These are phyloP conservation scores for Biscogniauxia sp. DNA, from an alignment of 2,329 filamentous ascomycete genomes.

Conservation along the genomic window DNA sequence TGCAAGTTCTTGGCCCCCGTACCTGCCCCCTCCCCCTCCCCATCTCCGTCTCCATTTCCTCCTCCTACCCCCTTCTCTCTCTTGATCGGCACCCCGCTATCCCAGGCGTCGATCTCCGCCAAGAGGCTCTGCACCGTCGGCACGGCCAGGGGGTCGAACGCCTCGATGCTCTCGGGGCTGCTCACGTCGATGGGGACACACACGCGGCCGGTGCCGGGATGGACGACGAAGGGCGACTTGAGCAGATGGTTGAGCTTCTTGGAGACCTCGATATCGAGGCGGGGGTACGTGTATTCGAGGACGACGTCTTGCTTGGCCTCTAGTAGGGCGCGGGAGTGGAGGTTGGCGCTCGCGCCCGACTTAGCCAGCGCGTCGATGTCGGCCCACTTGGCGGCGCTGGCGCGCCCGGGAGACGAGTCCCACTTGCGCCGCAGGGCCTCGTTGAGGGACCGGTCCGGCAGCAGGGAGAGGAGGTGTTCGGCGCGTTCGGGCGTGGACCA, in stretches of 20 bases:
- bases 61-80: constrained; percentile 19
- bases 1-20: constrained; percentile 48
- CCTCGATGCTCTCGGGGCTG: constrained; percentile 53
- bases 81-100: constrained; percentile 27
- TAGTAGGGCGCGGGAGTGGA: constrained; percentile 71
- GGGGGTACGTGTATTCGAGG: constrained; percentile 95
- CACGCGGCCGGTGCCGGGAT: constrained; percentile 89
- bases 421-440: constrained; percentile 85
- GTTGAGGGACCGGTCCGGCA: constrained; percentile 76
- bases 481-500: constrained; percentile 70
- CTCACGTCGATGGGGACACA: constrained; percentile 89
- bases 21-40: constrained; percentile 22
- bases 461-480: constrained; percentile 75
- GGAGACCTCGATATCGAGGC: constrained; percentile 93
- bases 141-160: constrained; percentile 85
- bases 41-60: constrained; percentile 33
- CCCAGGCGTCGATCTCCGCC: constrained; percentile 80
- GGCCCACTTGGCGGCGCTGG: constrained; percentile 82
- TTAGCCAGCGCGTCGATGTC: constrained; percentile 88
- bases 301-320: constrained; percentile 96
- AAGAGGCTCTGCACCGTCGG: constrained; percentile 83
- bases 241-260: constrained; percentile 98
- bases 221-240: constrained; percentile 94
- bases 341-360: constrained; percentile 62
- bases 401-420: constrained; percentile 75